A percentile compares a stretch with the other conserved stretches of the same genome.
Evolutionary conservation across 768 basidiomycete genomes (phyloP).

Genomic region (Xerocomellus chrysenteron): DNA sequence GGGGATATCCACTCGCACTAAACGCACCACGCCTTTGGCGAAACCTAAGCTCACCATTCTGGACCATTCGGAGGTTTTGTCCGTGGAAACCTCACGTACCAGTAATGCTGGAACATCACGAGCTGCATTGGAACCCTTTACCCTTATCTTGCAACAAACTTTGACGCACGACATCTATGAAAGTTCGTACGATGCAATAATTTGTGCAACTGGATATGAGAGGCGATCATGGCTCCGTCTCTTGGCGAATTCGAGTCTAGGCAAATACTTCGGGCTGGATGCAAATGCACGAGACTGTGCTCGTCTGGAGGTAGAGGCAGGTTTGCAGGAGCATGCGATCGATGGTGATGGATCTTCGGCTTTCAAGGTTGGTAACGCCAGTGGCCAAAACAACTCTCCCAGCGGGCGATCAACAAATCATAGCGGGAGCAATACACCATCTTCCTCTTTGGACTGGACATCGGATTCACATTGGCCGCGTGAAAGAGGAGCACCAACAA

Average conservation of each 20-base stretch:
- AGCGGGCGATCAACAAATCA: not conserved
- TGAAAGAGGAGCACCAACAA: slow-evolving; percentile 7
- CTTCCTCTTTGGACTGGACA: slow-evolving; percentile 13
- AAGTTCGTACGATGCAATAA: slow-evolving; percentile 43
- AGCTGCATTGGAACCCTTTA: slow-evolving; percentile 2
- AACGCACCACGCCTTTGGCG: slow-evolving; percentile 3
- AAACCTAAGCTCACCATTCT: slow-evolving; percentile 37
- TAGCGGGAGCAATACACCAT: slow-evolving; percentile 11
- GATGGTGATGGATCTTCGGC: not conserved
- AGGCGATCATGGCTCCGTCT: slow-evolving; percentile 46
- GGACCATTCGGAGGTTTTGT: slow-evolving; percentile 37
- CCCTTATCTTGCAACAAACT: slow-evolving; percentile 37
- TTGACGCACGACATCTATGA: slow-evolving; percentile 34
- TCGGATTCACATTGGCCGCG: slow-evolving; percentile 19
- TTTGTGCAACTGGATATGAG: slow-evolving; percentile 57
- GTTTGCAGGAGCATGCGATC: not conserved
- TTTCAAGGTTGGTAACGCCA: slow-evolving; percentile 1
- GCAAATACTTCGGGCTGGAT: slow-evolving; percentile 37
- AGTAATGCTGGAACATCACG: not conserved
- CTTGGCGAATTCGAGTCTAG: slow-evolving; percentile 40
- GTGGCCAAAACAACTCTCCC: not conserved
- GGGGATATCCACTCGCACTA: slow-evolving; percentile 38
- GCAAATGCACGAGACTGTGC: not conserved
- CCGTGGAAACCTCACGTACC: slow-evolving; percentile 21
- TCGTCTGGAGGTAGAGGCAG: slow-evolving; percentile 10